A percentile compares a stretch with the other conserved stretches of the same genome.
Conservation (phyloP, 2,329 filamentous ascomycete genomes). For the Beauveria asiatica region DNA sequence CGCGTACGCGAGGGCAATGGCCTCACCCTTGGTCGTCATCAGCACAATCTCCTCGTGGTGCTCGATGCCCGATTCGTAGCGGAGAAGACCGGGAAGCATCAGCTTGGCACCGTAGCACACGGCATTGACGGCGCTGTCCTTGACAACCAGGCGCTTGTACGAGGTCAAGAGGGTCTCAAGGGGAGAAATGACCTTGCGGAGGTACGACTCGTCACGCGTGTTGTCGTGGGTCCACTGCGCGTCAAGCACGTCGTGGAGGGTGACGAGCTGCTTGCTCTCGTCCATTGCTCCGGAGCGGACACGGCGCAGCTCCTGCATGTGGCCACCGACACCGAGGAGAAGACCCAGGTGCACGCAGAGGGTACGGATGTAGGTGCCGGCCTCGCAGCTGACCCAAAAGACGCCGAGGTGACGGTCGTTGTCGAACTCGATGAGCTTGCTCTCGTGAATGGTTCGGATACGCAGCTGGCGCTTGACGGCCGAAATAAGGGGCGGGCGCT, state of each 20-base stretch:
- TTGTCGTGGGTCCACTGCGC: slow-evolving; percentile 96
- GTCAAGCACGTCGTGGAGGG: slow-evolving; percentile 78
- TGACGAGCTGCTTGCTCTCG: slow-evolving; percentile 81
- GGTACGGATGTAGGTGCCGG: slow-evolving; percentile 94
- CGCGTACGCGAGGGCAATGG: slow-evolving; percentile 90
- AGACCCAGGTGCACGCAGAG: slow-evolving; percentile 88
- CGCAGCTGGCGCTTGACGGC: slow-evolving; percentile 98
- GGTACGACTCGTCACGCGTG: slow-evolving; percentile 85
- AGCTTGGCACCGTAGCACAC: slow-evolving; percentile 98
- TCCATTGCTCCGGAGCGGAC: slow-evolving; percentile 93
- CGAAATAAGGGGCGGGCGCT: slow-evolving; percentile 87
- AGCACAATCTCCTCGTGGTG: slow-evolving; percentile 93
- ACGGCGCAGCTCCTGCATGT: slow-evolving; percentile 97
- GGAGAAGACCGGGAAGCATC: slow-evolving; percentile 92
- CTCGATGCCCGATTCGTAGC: slow-evolving; percentile 87
- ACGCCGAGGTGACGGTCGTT: slow-evolving; percentile 95
- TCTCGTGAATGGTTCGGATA: slow-evolving; percentile 96
- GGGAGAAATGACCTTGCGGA: slow-evolving; percentile 84
- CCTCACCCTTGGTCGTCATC: slow-evolving; percentile 99
- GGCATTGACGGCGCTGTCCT: slow-evolving; percentile 76
- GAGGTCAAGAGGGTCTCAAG: slow-evolving; percentile 84
- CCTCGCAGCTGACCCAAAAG: slow-evolving; percentile 99
- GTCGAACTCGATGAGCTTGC: slow-evolving; percentile 94
- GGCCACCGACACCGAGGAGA: slow-evolving; percentile 71
- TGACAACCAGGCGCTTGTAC: slow-evolving; percentile 96